These are phyloP conservation scores for Keqinozyma sinolaborantium DNA, from an alignment of 1,139 yeast genomes.

Conservation along the genomic window DNA sequence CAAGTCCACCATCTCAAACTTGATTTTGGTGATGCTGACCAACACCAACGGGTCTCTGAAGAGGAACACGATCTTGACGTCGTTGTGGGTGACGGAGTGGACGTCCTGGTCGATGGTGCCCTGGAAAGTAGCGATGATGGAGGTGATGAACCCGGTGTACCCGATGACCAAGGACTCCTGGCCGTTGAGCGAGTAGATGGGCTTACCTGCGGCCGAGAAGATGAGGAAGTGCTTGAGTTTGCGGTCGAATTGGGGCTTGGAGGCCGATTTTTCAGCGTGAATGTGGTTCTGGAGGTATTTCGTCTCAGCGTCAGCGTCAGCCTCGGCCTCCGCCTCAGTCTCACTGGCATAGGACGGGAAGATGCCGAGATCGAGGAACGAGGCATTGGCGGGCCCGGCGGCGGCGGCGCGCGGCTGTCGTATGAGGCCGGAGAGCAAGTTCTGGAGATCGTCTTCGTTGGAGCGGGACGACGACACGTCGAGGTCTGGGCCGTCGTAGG, in stretches of 20 bases:
- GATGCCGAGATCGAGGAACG: conserved; percentile 8
- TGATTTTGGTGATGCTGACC: conserved; percentile 62
- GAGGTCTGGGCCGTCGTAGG: conserved; percentile 1
- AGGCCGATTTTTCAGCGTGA: conserved; percentile 19
- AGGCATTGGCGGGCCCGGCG: conserved; percentile 1
- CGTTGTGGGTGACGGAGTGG: conserved; percentile 15
- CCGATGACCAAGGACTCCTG: conserved; percentile 68
- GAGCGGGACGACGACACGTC: conserved; percentile 3
- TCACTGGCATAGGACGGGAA: too few species aligned
- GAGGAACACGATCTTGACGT: conserved; percentile 55
- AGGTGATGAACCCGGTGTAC: conserved; percentile 71
- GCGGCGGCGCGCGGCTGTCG: conserved; percentile 11
- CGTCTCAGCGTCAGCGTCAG: conserved; percentile 4
- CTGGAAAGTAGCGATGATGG: conserved; percentile 61
- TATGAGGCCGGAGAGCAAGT: conserved; percentile 22
- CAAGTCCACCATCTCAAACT: conserved; percentile 22
- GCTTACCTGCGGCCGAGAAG: conserved; percentile 90
- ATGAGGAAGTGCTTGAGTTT: conserved; percentile 71
- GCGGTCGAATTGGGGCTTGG: conserved; percentile 29
- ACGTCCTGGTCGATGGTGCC: conserved; percentile 33
- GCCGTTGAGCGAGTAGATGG: conserved; percentile 81
- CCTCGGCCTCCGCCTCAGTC: conserved; percentile 4
- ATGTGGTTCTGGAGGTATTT: conserved; percentile 16
- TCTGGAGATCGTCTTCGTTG: conserved; percentile 27
- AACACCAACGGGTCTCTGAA: conserved; percentile 69